Evolutionary conservation across 208 protist genomes (phyloP), one percentile per base, ranked within the genome.

Genomic region (Blechomonas ayalai): DNA sequence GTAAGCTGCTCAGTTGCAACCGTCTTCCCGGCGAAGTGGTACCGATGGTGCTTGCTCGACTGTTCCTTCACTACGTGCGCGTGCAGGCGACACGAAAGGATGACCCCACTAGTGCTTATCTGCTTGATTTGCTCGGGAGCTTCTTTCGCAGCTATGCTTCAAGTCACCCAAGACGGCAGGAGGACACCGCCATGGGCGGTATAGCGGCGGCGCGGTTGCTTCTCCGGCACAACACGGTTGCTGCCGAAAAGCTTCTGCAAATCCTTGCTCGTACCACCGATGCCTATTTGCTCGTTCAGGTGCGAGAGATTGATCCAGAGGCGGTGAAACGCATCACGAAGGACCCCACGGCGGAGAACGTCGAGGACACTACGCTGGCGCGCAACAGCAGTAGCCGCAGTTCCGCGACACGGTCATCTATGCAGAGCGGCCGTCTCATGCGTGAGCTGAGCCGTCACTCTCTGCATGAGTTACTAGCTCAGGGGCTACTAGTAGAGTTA

Each of bases 1-100:
- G 82, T 52, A 94, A 94, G 62, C 62, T 94, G 35, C 65, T 94
- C 15, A 88, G 77, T 38, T 83, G 76, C 60, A 94, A 90, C 50
- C 86, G 86, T 24, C 48, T 94, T 15, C 75, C 79, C 6, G 43
- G 55, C 2, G 66, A 71, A 3, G 45, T 57, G 16, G 61, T 83
- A 26, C 59, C 67, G 32, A 51, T 68, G 20, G 58, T 91, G 3
- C 47, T 94, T 13, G 61, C 74, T 12, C 48, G 76, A 36, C 71
- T 94, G 43, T 67, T 86, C 8, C 48, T 85, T 4, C 79, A 90
- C 55, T 73, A 68, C 39, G 42, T 67, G 12, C 48, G 66, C 20
- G 48, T 67, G 13, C 44, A 68, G 47, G 29, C 49, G 1, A 40
- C 51, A 23, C 53, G 52, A 37, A 72, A 72, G 38, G 42, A 57